Percentiles rank a stretch among this genome's conserved stretches.
Evolutionary conservation across 495 filamentous ascomycete species (phyloP).

Genomic region (Trichoderma reesei): DNA sequence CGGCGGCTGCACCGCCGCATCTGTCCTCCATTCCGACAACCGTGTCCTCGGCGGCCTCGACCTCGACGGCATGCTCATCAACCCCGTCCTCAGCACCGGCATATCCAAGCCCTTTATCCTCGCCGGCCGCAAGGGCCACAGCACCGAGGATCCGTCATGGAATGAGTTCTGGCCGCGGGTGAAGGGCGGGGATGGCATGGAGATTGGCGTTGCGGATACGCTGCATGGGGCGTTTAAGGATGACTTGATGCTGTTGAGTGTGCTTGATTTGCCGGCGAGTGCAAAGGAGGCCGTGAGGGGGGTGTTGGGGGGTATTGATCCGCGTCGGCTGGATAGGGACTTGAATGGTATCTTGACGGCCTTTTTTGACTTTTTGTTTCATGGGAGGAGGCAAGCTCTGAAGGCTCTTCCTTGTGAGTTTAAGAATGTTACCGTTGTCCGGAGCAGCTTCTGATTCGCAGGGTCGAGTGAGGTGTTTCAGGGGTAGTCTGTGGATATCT

Average conservation of each 20-base stretch:
- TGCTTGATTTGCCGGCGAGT: not conserved
- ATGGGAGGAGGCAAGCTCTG: not conserved
- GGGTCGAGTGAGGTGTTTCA: not conserved
- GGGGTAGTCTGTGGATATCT: not conserved
- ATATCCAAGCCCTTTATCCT: not conserved
- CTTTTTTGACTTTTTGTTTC: not conserved
- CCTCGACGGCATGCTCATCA: not conserved
- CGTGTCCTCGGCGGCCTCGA: not conserved
- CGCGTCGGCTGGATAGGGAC: not conserved
- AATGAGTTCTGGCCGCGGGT: not conserved
- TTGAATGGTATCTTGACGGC: not conserved
- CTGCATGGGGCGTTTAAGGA: not conserved
- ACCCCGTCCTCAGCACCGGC: not conserved
- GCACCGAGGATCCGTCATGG: not conserved
- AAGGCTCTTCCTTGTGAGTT: not conserved
- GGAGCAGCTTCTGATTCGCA: not conserved
- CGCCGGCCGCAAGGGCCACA: not conserved
- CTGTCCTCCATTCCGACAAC: not conserved
- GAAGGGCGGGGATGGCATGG: not conserved
- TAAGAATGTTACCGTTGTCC: not conserved
- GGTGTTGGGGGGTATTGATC: not conserved
- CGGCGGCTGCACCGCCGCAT: not conserved
- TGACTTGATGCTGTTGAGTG: not conserved
- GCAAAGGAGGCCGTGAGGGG: not conserved
- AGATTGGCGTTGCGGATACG: not conserved